Base-by-base conservation (phyloP, 176 grass and related monocot species). In the Oryza meridionalis region DNA sequence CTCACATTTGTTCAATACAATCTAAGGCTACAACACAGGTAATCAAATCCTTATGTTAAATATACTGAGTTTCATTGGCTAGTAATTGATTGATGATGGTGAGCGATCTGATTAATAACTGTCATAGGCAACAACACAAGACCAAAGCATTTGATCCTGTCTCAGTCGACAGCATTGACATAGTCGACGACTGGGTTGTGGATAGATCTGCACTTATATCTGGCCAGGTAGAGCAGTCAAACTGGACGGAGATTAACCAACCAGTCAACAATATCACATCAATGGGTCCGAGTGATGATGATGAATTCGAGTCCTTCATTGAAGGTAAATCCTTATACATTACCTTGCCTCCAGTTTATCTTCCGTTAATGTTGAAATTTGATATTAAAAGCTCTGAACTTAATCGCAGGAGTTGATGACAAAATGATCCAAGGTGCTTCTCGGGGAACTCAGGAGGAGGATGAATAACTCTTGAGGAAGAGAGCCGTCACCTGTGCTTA, bases 1-100 rank as follows among this genome's bases (percentile, higher is more conserved):
- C 92, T 98, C 33, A 93, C 82, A 65, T 95, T 93, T 90, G 92
- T 98, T 32, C 96, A 91, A 51, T 94, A 94, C 86, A 98, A 98
- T 87, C 77, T 98, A 27, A 84, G 88, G 50, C 82, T 98, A 59
- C 96, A 95, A 42, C 87, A 93, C 84, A 95, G 89, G 96, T 95
- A 84, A 91, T 19, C 21, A 29, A 33, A 83, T 42, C 73, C 47
- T 81, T 43, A 62, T 40, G 6, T 73, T 67, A 27, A 11, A 17
- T 31, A 61, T 59, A 25, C 4, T 3, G 81, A 16, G 4, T 67
- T 12, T 63, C 33, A 5, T 21, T 33, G 31, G 15, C 1, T 76
- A 69, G 77, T 15, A 74, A 77, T 32, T 14, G 38, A 64, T 65
- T 31, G 50, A 37, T 77, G 15, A 1, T 22, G 62, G 17, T 63